Evolutionary conservation across 73 alveolate genomes (phyloP).

Genomic region (Paramecium caudatum): DNA sequence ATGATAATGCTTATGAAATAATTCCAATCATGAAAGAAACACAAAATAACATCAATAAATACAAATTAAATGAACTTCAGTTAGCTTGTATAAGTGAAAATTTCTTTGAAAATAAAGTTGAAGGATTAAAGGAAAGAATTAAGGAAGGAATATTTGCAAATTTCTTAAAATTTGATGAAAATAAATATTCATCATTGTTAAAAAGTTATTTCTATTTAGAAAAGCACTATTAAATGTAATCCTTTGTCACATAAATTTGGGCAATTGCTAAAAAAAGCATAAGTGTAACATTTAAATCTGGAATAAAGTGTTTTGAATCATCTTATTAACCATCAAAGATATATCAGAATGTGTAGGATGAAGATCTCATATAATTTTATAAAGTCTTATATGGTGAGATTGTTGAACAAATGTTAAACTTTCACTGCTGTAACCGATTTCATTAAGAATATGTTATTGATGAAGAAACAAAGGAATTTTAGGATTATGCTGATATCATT

Average conservation of each 20-base stretch:
- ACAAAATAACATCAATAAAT: conserved; percentile 14
- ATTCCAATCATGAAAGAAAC: conserved; percentile 63
- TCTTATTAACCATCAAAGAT: not conserved
- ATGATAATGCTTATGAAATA: conserved; percentile 54
- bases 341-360: conserved; percentile 22
- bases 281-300: conserved; percentile 3
- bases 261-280: conserved; percentile 48
- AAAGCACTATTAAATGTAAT: conserved; percentile 58
- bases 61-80: conserved; percentile 38
- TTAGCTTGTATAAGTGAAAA: conserved; percentile 29
- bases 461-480: not conserved
- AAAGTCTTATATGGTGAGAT: conserved; percentile 20
- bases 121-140: conserved; percentile 45
- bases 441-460: conserved; percentile 20
- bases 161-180: conserved; percentile 59
- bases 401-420: conserved; percentile 26
- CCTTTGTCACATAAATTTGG: conserved; percentile 38
- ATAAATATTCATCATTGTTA: conserved; percentile 22
- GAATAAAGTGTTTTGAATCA: not conserved
- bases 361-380: not conserved
- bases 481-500: conserved; percentile 32
- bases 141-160: conserved; percentile 21
- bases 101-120: conserved; percentile 59
- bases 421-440: conserved; percentile 47
- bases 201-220: conserved; percentile 57